These are phyloP conservation scores for Rhodomyrtus tomentosa DNA, from an alignment of 345 rosid genomes.

Conservation along the genomic window DNA sequence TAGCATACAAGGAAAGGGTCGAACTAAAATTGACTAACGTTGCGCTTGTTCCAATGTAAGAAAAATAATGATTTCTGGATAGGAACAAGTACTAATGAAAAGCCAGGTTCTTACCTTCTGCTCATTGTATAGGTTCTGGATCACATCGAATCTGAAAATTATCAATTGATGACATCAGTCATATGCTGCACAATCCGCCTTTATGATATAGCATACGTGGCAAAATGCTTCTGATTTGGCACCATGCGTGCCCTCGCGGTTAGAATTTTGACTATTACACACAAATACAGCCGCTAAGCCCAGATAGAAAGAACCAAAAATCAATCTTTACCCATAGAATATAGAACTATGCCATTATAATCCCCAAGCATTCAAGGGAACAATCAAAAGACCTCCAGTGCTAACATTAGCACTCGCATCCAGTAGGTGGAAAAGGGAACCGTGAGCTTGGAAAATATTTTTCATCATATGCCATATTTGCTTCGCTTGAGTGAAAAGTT, in stretches of 20 bases:
- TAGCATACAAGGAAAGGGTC: too few relatives aligned
- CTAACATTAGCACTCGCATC: neutral
- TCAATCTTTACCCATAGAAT: neutral
- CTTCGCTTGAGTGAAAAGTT: neutral
- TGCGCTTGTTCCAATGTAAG: neutral
- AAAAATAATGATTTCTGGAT: neutral
- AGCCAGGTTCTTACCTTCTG: neutral
- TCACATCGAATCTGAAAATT: neutral
- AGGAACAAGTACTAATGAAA: neutral
- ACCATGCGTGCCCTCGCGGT: neutral
- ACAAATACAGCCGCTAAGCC: neutral
- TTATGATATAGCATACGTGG: neutral
- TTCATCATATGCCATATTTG: neutral
- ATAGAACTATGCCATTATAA: neutral
- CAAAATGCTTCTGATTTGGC: neutral
- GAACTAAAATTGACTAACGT: too few relatives aligned
- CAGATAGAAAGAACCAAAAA: neutral
- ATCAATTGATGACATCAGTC: neutral
- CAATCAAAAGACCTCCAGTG: neutral
- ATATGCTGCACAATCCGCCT: neutral
- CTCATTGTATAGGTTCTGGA: neutral
- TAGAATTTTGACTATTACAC: neutral
- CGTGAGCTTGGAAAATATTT: neutral
- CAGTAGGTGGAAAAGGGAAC: neutral
- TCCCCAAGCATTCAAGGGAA: neutral